Evolutionary conservation across 2,329 filamentous ascomycete genomes (phyloP).

Genomic region (Sclerotinia nivalis): DNA sequence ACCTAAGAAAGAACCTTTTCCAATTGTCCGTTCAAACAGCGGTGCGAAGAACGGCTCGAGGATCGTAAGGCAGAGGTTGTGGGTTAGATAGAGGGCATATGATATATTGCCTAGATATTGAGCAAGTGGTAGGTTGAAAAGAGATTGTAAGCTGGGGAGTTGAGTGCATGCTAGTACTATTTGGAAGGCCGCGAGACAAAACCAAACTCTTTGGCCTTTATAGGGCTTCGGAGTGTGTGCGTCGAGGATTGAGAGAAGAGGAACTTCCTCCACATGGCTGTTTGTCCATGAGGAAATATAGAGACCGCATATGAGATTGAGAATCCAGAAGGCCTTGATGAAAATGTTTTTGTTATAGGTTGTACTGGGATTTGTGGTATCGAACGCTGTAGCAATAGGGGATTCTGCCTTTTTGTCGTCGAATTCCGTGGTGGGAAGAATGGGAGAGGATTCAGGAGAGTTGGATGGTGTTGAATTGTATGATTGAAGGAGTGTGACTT

Average conservation of each 20-base stretch:
- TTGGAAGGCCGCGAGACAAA: conserved; percentile 38
- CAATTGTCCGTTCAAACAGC: conserved; percentile 29
- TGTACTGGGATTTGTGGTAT: conserved; percentile 19
- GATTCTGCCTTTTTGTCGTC: conserved; percentile 29
- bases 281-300: conserved; percentile 40
- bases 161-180: conserved; percentile 41
- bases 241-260: conserved; percentile 31
- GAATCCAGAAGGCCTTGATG: conserved; percentile 35
- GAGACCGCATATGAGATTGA: conserved; percentile 35
- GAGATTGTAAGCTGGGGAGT: conserved; percentile 43
- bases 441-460: conserved; percentile 14
- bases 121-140: conserved; percentile 51
- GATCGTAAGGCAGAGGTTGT: conserved; percentile 51
- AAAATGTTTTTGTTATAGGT: conserved; percentile 11
- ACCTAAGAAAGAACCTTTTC: conserved; percentile 31
- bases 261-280: conserved; percentile 32
- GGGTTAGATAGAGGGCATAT: conserved; percentile 60
- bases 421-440: conserved; percentile 31
- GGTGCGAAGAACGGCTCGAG: conserved; percentile 36
- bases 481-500: conserved; percentile 46
- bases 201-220: conserved; percentile 37
- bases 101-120: conserved; percentile 59
- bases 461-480: conserved; percentile 6
- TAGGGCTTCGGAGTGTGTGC: conserved; percentile 36
- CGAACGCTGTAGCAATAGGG: conserved; percentile 23